These are phyloP conservation scores for Podila verticillata DNA, from an alignment of 192 early-diverging fungal genomes.

Conservation along the genomic window DNA sequence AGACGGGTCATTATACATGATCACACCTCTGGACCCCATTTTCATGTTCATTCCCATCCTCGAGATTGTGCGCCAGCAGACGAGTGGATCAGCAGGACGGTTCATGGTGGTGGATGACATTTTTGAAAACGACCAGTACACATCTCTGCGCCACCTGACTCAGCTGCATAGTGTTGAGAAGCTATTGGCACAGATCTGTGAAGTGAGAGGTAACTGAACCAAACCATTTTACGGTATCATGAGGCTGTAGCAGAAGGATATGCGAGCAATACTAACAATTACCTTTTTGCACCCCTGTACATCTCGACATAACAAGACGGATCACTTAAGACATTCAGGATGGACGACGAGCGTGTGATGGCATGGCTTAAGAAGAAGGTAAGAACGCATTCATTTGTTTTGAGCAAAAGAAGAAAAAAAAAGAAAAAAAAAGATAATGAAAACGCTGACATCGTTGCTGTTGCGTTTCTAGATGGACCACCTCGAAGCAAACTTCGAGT, in stretches of 20 bases:
- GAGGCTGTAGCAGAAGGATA: no score
- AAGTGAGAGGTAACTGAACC: constrained; percentile 5
- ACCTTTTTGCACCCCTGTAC: no score
- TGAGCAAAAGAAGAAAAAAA: not conserved
- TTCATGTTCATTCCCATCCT: constrained; percentile 59
- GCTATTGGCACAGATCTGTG: constrained; percentile 38
- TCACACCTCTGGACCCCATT: constrained; percentile 56
- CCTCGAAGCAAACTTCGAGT: constrained; percentile 15
- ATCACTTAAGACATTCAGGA: constrained; percentile 30
- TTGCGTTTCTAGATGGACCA: not conserved
- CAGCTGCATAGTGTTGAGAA: constrained; percentile 22
- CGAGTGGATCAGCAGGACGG: constrained; percentile 34
- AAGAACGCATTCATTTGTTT: not conserved
- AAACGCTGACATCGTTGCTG: not conserved
- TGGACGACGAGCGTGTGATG: constrained; percentile 51
- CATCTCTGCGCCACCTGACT: constrained; percentile 42
- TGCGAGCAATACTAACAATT: no score
- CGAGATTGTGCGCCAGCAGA: constrained; percentile 50
- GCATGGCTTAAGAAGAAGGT: constrained; percentile 55
- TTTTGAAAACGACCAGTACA: constrained; percentile 51
- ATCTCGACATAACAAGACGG: not conserved
- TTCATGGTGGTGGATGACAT: constrained; percentile 49
- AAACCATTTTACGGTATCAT: no score
- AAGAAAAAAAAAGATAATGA: not conserved
- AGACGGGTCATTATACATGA: constrained; percentile 57